Evolutionary conservation across 2,329 filamentous ascomycete species (phyloP).

Genomic region (Lachnellula occidentalis): DNA sequence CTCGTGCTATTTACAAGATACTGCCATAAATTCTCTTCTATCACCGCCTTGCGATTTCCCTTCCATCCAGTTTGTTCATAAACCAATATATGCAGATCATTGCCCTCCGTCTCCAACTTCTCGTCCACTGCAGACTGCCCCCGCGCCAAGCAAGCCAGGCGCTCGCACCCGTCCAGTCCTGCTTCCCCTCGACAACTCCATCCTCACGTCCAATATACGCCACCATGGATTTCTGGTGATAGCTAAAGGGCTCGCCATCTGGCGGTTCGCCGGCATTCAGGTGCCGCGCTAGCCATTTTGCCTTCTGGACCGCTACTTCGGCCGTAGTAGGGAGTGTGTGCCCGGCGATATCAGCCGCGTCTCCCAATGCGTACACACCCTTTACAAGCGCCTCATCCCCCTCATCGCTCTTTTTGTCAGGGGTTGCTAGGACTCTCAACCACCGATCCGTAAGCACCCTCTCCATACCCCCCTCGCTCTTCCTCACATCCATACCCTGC

Average conservation of each 20-base stretch:
- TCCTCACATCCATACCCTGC: slow-evolving; percentile 21
- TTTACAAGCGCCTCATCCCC: slow-evolving; percentile 26
- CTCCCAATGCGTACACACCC: slow-evolving; percentile 59
- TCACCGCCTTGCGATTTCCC: slow-evolving; percentile 28
- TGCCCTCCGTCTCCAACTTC: slow-evolving; percentile 30
- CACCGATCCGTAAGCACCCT: slow-evolving; percentile 57
- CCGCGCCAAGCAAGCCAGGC: slow-evolving; percentile 41
- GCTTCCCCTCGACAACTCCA: slow-evolving; percentile 36
- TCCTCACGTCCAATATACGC: slow-evolving; percentile 39
- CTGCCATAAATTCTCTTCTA: slow-evolving; percentile 3
- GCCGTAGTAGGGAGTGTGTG: slow-evolving; percentile 57
- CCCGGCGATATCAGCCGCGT: slow-evolving; percentile 58
- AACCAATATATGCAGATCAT: slow-evolving; percentile 33
- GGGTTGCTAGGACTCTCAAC: slow-evolving; percentile 48
- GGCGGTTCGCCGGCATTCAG: slow-evolving; percentile 42
- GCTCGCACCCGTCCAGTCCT: slow-evolving; percentile 35
- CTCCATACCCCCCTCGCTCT: slow-evolving; percentile 40
- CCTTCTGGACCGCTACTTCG: slow-evolving; percentile 69
- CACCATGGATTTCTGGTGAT: slow-evolving; percentile 34
- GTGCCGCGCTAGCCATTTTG: slow-evolving; percentile 57
- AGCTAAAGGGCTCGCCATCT: slow-evolving; percentile 31
- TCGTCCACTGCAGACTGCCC: slow-evolving; percentile 33
- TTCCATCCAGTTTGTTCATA: slow-evolving; percentile 30
- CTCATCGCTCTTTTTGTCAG: slow-evolving; percentile 22
- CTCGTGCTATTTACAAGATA: not conserved